Percentiles rank a stretch among this genome's conserved stretches.
These are phyloP conservation scores for Malassezia arunalokei DNA, from an alignment of 1,284 basidiomycete species.

Conservation along the genomic window DNA sequence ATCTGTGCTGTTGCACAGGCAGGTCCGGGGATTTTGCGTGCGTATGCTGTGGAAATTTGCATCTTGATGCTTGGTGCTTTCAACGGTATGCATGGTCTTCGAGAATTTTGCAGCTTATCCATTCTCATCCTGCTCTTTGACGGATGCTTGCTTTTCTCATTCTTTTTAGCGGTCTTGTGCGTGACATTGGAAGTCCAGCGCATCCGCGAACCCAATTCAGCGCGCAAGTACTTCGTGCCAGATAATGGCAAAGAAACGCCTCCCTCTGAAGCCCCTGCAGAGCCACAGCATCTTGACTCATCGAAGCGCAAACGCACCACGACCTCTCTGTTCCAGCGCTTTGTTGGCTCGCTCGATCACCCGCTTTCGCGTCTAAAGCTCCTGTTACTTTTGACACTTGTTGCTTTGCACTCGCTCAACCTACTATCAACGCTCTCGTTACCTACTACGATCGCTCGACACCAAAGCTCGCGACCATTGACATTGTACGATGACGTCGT, in stretches of 20 bases:
- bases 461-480: conserved; percentile 46
- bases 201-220: conserved; percentile 40
- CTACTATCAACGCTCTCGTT: conserved; percentile 81
- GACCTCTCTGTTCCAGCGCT: conserved; percentile 17
- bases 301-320: background rate
- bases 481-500: conserved; percentile 35
- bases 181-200: conserved; percentile 79
- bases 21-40: conserved; percentile 73
- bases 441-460: conserved; percentile 56
- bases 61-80: conserved; percentile 78
- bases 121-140: conserved; percentile 74
- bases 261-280: conserved; percentile 11
- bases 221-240: background rate
- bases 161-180: conserved; percentile 74
- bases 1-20: conserved; percentile 66
- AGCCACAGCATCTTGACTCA: background rate
- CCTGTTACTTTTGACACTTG: conserved; percentile 56
- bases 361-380: conserved; percentile 79
- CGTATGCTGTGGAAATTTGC: conserved; percentile 82
- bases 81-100: conserved; percentile 73
- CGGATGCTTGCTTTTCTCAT: conserved; percentile 76
- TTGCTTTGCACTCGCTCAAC: conserved; percentile 55
- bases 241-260: background rate
- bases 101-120: conserved; percentile 88
- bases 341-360: conserved; percentile 54